These are phyloP conservation scores for Citrus reticulata DNA, from an alignment of 345 rosid genomes.

Conservation along the genomic window DNA sequence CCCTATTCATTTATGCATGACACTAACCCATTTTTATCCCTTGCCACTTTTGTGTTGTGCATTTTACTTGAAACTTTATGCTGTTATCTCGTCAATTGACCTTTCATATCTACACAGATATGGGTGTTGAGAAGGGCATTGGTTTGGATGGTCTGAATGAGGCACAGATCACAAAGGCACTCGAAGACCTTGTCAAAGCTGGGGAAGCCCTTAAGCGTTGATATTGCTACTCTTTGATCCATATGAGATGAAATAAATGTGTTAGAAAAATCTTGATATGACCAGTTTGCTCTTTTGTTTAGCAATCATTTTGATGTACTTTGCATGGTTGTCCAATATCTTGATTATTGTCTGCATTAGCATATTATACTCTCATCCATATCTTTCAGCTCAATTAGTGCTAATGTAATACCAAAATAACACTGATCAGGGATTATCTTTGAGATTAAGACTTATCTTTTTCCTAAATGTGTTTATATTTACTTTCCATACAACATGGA, in stretches of 20 bases:
- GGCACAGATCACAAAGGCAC: constrained; percentile 58
- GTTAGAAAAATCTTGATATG: not conserved
- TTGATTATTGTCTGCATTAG: too few relatives aligned
- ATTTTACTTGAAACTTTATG: not conserved
- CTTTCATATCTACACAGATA: constrained; percentile 34
- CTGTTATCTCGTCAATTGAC: not conserved
- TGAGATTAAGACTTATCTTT: too few relatives aligned
- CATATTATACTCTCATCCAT: too few relatives aligned
- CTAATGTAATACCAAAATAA: too few relatives aligned
- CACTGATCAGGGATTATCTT: too few relatives aligned
- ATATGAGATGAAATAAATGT: constrained; percentile 23
- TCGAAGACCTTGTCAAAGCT: constrained; percentile 30
- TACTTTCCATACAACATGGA: too few relatives aligned
- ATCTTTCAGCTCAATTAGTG: too few relatives aligned
- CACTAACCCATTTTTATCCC: not conserved
- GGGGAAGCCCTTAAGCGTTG: constrained; percentile 36
- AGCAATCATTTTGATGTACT: not conserved
- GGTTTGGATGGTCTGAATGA: constrained; percentile 61
- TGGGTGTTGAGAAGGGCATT: constrained; percentile 75
- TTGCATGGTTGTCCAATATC: too few relatives aligned
- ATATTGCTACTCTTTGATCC: constrained; percentile 18
- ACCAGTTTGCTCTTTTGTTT: not conserved
- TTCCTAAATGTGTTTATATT: too few relatives aligned
- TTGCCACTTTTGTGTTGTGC: not conserved
- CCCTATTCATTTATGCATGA: too few relatives aligned